Conservation (phyloP, 306 rosid species). For the Myrica gale region DNA sequence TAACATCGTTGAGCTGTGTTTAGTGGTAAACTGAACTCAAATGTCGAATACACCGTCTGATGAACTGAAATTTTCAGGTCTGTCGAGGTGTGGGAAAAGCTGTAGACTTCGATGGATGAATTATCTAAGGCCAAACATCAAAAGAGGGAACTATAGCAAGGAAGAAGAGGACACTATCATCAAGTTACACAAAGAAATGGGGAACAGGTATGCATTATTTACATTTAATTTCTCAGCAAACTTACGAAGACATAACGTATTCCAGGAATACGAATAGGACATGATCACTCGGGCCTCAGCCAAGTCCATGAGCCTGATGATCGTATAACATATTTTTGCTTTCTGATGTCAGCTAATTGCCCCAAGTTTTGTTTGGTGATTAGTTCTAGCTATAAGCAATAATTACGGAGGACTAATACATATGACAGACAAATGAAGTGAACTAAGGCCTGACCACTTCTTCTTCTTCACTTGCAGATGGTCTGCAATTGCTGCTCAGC, state of each 20-base stretch:
- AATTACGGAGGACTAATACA: not conserved
- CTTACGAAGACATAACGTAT: not conserved
- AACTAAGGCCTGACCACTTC: not conserved
- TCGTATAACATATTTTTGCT: too few relatives aligned
- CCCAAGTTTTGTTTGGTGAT: too few relatives aligned
- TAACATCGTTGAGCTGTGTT: not conserved
- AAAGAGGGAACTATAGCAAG: conserved; percentile 53
- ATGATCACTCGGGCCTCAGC: not conserved
- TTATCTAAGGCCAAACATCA: conserved; percentile 53
- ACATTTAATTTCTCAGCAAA: not conserved
- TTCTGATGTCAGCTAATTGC: too few relatives aligned
- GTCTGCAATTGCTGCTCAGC: conserved; percentile 59
- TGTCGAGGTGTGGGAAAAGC: conserved; percentile 68
- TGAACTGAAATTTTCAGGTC: conserved; percentile 31
- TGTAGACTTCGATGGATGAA: conserved; percentile 73
- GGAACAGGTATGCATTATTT: conserved; percentile 41
- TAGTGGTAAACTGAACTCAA: not conserved
- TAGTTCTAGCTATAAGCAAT: too few relatives aligned
- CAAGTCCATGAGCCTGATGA: not conserved
- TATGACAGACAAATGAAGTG: not conserved
- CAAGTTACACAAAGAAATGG: conserved; percentile 35
- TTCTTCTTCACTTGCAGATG: conserved; percentile 44
- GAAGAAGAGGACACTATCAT: conserved; percentile 61
- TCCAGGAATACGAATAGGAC: not conserved
- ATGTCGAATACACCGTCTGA: not conserved